A percentile compares a stretch with the other conserved stretches of the same genome.
Conservation (phyloP, 257 asterid species). For the Ehretia macrophylla region DNA sequence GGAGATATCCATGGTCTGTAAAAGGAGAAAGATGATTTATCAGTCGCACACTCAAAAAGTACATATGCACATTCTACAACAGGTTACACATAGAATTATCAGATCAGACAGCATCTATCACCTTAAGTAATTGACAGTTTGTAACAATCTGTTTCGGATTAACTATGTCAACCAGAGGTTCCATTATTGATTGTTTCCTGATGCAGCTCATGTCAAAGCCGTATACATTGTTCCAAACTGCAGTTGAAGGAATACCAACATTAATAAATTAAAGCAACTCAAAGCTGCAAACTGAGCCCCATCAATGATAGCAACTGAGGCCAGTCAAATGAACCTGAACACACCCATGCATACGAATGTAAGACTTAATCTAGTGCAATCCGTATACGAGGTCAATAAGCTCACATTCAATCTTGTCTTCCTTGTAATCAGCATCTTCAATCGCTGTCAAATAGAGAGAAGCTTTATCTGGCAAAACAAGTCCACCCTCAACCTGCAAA, state of each 20-base stretch:
- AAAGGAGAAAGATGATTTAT: slow-evolving; percentile 3
- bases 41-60: too few relatives aligned
- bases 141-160: slow-evolving; percentile 93
- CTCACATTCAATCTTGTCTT: slow-evolving; percentile 94
- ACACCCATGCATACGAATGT: not conserved
- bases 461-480: slow-evolving; percentile 87
- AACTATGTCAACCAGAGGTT: slow-evolving; percentile 94
- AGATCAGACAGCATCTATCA: slow-evolving; percentile 13
- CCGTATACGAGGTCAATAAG: slow-evolving; percentile 12
- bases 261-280: not conserved
- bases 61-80: not conserved
- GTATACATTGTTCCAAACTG: slow-evolving; percentile 87
- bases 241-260: slow-evolving; percentile 12
- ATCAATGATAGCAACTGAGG: not conserved
- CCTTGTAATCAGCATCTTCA: slow-evolving; percentile 98
- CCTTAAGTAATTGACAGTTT: slow-evolving; percentile 85
- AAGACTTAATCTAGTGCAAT: slow-evolving; percentile 9
- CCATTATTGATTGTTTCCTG: slow-evolving; percentile 79
- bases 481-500: slow-evolving; percentile 63
- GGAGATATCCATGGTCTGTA: slow-evolving; percentile 95
- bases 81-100: not conserved
- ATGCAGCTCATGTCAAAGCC: slow-evolving; percentile 99
- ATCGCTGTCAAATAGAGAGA: slow-evolving; percentile 86
- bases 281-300: not conserved
- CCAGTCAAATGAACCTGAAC: slow-evolving; percentile 6